Evolutionary conservation across 768 basidiomycete genomes (phyloP).

Genomic region (Boletus rubroflammeus): DNA sequence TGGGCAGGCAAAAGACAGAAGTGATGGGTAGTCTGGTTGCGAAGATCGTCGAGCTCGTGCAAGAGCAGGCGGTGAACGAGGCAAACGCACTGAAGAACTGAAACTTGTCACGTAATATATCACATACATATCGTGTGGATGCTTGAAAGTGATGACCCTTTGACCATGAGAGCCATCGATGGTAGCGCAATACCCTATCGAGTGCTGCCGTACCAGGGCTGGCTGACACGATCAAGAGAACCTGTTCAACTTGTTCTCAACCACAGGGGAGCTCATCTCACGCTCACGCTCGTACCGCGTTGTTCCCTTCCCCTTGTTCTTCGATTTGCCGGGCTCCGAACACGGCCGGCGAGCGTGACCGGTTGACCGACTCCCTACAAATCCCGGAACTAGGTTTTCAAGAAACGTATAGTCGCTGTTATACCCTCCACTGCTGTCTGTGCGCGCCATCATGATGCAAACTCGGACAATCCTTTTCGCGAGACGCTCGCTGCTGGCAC

Average conservation of each 20-base stretch:
- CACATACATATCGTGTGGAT: neutral
- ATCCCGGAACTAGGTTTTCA: conserved; percentile 3
- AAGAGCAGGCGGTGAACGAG: conserved; percentile 14
- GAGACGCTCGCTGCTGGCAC: conserved; percentile 26
- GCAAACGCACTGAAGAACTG: conserved; percentile 1
- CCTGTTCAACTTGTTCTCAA: neutral
- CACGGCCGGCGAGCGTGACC: conserved; percentile 22
- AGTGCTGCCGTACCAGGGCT: neutral
- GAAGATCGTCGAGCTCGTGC: conserved; percentile 49
- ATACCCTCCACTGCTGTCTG: conserved; percentile 14
- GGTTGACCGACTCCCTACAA: conserved; percentile 19
- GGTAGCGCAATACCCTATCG: neutral
- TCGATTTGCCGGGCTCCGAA: conserved; percentile 12
- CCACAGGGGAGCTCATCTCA: too few relatives aligned
- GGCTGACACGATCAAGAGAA: neutral
- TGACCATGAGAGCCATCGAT: neutral
- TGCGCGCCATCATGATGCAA: conserved; percentile 14
- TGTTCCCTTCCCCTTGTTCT: conserved; percentile 8
- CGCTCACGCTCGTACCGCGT: conserved; percentile 24
- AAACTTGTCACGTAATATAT: conserved; percentile 2
- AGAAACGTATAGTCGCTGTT: conserved; percentile 4
- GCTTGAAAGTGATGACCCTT: neutral
- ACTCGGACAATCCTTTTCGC: conserved; percentile 22
- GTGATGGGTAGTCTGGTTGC: conserved; percentile 70
- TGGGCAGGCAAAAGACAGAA: conserved; percentile 65